A percentile compares a stretch with the other conserved stretches of the same genome.
These are phyloP conservation scores for Syzygium malaccense DNA, from an alignment of 441 rosid species.

Conservation along the genomic window DNA sequence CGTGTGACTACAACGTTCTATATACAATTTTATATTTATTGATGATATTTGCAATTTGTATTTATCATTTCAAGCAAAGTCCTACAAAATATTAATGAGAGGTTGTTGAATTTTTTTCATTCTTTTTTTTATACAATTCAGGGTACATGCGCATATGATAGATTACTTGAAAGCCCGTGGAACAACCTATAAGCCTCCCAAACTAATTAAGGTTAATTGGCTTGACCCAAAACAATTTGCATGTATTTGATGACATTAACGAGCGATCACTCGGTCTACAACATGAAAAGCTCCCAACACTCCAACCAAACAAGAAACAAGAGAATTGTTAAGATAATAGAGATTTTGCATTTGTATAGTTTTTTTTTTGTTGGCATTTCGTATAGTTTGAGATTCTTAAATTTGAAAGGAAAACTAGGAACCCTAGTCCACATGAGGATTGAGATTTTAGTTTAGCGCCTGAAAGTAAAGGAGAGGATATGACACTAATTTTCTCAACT, in stretches of 20 bases:
- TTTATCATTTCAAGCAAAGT: neutral
- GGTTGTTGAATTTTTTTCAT: rapidly evolving
- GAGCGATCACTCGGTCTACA: neutral
- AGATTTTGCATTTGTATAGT: neutral
- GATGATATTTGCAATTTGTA: rapidly evolving
- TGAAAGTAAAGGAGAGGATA: neutral
- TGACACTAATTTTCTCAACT: neutral
- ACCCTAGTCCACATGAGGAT: too few relatives aligned
- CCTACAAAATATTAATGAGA: neutral
- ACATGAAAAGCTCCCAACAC: neutral
- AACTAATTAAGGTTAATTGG: rapidly evolving
- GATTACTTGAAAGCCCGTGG: rapidly evolving
- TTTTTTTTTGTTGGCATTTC: neutral
- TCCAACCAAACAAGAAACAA: neutral
- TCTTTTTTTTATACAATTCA: neutral
- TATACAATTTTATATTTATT: too few relatives aligned
- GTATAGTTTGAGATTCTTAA: neutral
- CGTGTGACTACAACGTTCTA: too few relatives aligned
- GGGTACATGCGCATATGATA: rapidly evolving
- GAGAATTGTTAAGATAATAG: neutral
- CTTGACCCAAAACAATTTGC: rapidly evolving
- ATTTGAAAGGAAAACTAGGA: neutral
- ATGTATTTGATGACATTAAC: too few relatives aligned
- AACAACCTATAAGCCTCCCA: neutral
- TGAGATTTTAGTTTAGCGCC: neutral